Evolutionary conservation across 805 yeast genomes (phyloP).

Genomic region (Ogataea wickerhamii): DNA sequence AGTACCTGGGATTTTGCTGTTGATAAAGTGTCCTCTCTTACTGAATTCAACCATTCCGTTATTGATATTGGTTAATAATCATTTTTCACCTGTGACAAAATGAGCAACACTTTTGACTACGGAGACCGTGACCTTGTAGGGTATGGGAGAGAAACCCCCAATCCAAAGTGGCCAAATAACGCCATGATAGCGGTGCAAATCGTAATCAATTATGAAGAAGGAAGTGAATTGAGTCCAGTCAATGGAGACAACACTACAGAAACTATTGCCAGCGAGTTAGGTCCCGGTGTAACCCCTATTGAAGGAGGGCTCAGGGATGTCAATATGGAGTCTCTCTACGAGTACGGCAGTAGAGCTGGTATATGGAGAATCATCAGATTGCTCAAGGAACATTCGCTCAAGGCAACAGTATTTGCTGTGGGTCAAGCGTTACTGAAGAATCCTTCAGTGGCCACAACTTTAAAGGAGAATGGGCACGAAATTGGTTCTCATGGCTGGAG

Average conservation of each 20-base stretch:
- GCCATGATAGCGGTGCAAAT: slow-evolving; percentile 24
- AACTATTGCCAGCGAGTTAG: slow-evolving; percentile 15
- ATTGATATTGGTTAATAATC: too few relatives aligned
- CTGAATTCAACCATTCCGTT: too few relatives aligned
- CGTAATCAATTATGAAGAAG: slow-evolving; percentile 29
- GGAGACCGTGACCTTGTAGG: slow-evolving; percentile 19
- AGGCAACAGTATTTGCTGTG: slow-evolving; percentile 36
- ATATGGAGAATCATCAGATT: slow-evolving; percentile 27
- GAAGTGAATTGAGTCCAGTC: slow-evolving; percentile 22
- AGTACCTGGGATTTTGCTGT: too few relatives aligned
- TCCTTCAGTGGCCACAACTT: slow-evolving; percentile 33
- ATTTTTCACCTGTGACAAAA: too few relatives aligned
- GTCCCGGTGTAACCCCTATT: slow-evolving; percentile 15
- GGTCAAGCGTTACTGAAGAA: slow-evolving; percentile 35
- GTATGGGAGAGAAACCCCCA: slow-evolving; percentile 23
- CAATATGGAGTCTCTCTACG: slow-evolving; percentile 17
- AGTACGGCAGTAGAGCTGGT: slow-evolving; percentile 20
- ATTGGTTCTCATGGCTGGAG: slow-evolving; percentile 37
- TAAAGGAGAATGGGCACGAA: slow-evolving; percentile 36
- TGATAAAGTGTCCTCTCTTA: too few relatives aligned
- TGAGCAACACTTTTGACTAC: slow-evolving; percentile 13
- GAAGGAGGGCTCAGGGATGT: slow-evolving; percentile 15
- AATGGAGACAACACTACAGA: slow-evolving; percentile 17
- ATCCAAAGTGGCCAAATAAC: slow-evolving; percentile 25
- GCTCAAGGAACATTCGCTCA: slow-evolving; percentile 30